These are phyloP conservation scores for Cystobasidium onofrii DNA, from an alignment of 768 basidiomycete species.

Conservation along the genomic window DNA sequence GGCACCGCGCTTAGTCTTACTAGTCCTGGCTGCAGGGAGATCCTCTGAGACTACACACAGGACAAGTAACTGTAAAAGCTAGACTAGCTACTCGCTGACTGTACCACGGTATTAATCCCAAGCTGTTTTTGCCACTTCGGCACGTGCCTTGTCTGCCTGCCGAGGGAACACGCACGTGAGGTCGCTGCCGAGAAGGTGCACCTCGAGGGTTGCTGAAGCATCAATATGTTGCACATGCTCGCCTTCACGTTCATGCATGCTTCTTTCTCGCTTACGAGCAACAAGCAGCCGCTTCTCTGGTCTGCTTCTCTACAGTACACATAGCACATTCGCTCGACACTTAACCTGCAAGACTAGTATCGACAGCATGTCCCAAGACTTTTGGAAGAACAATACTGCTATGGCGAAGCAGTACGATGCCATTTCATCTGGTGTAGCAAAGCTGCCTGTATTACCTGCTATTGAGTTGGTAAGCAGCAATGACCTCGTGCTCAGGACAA, in stretches of 20 bases:
- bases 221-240: background rate
- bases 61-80: no score
- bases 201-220: background rate
- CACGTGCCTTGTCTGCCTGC: background rate
- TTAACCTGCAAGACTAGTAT: no score
- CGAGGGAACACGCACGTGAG: background rate
- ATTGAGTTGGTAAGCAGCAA: background rate
- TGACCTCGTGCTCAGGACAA: background rate
- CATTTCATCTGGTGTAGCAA: background rate
- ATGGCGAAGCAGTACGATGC: background rate
- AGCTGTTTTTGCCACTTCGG: no score
- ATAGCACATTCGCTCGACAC: background rate
- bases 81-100: background rate
- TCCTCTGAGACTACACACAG: no score
- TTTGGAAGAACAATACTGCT: background rate
- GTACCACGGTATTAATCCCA: no score
- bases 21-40: no score
- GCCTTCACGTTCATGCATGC: background rate
- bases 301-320: background rate
- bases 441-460: background rate
- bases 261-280: background rate
- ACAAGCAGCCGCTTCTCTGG: background rate
- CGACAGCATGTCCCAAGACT: background rate
- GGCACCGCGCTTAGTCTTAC: no score
- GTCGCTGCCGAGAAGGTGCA: background rate